phyloP scores from a whole-genome alignment of 2,329 filamentous ascomycete species.

The Talaromyces marneffei region DNA sequence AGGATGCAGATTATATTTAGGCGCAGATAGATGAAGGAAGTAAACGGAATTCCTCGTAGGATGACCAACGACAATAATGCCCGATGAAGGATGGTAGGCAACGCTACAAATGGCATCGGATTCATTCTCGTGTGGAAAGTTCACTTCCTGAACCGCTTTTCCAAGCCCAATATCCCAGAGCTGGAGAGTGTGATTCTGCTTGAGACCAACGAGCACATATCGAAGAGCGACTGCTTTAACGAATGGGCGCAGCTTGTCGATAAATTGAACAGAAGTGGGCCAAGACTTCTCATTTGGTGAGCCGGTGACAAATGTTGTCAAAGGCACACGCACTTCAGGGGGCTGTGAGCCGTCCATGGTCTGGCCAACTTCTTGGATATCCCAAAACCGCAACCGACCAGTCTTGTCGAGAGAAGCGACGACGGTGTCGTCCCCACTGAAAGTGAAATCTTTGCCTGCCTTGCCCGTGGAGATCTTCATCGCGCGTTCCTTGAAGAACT shows the following conservation, averaged over 20 bases:
- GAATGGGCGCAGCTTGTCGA: conserved; percentile 93
- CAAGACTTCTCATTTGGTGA: conserved; percentile 88
- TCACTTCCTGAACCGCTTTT: conserved; percentile 94
- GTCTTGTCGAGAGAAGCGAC: conserved; percentile 96
- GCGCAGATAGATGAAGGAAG: conserved; percentile 90
- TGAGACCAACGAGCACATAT: conserved; percentile 96
- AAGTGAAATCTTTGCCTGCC: conserved; percentile 95
- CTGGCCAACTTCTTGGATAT: conserved; percentile 71
- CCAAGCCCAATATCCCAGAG: conserved; percentile 94
- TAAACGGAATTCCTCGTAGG: conserved; percentile 97
- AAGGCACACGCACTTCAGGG: conserved; percentile 75
- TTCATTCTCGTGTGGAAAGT: conserved; percentile 91
- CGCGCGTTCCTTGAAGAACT: conserved; percentile 77
- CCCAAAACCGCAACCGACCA: conserved; percentile 96
- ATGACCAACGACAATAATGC: conserved; percentile 91
- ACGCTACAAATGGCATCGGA: conserved; percentile 98
- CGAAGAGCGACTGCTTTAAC: conserved; percentile 81
- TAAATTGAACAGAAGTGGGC: conserved; percentile 90
- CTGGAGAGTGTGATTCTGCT: conserved; percentile 97
- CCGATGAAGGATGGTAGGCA: conserved; percentile 83
- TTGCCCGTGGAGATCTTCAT: conserved; percentile 96
- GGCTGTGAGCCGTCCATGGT: conserved; percentile 44
- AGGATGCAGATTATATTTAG: conserved; percentile 74
- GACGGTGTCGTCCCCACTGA: conserved; percentile 91
- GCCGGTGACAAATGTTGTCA: conserved; percentile 81